Evolutionary conservation across 768 basidiomycete species (phyloP).

Genomic region (Suillus placidus): DNA sequence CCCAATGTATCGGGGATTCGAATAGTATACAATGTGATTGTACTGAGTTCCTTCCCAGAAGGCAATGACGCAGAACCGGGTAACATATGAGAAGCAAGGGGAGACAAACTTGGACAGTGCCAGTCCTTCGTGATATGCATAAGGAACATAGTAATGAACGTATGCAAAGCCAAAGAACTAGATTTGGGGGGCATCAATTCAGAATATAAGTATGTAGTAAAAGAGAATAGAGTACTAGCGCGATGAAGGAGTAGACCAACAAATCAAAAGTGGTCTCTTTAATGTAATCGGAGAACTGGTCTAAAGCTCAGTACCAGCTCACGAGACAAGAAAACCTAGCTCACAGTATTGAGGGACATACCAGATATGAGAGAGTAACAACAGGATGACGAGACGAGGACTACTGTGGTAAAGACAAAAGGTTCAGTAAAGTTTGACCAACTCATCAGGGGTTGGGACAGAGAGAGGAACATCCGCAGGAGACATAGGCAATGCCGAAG

Average conservation of each 20-base stretch:
- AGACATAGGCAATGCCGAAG: slow-evolving; percentile 38
- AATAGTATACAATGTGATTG: slow-evolving; percentile 5
- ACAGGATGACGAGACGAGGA: slow-evolving; percentile 10
- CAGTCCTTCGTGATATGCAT: background rate
- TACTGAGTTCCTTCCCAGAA: background rate
- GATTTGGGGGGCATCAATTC: background rate
- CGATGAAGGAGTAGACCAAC: background rate
- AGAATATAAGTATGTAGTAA: slow-evolving; percentile 5
- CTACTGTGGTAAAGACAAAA: background rate
- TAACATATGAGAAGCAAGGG: background rate
- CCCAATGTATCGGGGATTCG: too few relatives aligned
- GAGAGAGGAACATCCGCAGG: slow-evolving; percentile 70
- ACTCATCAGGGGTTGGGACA: slow-evolving; percentile 67
- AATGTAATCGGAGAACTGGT: background rate
- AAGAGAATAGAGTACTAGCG: background rate
- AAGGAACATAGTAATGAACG: background rate
- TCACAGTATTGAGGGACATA: background rate
- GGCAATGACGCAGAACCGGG: background rate
- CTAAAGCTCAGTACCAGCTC: slow-evolving; percentile 5
- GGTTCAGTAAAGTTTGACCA: slow-evolving; percentile 44
- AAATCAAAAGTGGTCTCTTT: slow-evolving; percentile 6
- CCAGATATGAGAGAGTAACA: slow-evolving; percentile 9
- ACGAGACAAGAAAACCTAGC: background rate
- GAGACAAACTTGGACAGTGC: background rate
- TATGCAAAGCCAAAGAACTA: background rate